Conservation (phyloP, 2,329 filamentous ascomycete species). For the Monosporascus cannonballus region DNA sequence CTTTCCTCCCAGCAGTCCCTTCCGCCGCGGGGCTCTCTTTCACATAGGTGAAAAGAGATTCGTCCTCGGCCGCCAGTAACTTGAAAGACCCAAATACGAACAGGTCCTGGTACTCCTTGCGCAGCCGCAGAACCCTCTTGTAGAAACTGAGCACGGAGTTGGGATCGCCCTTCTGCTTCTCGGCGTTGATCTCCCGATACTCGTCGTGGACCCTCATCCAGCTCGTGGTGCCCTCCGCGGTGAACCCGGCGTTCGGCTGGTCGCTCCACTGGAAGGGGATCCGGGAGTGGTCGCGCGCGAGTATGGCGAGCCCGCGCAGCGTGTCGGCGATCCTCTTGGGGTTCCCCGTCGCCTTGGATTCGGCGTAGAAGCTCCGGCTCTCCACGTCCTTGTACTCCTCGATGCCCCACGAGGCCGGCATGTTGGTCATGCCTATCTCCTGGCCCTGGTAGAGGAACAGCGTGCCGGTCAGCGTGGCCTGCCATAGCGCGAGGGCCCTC, state of each 20-base stretch:
- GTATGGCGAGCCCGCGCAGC: slow-evolving; percentile 46
- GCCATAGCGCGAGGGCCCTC: slow-evolving; percentile 47
- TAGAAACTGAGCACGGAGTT: slow-evolving; percentile 54
- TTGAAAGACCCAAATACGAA: slow-evolving; percentile 59
- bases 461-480: slow-evolving; percentile 44
- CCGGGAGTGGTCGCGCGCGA: slow-evolving; percentile 58
- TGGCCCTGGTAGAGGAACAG: slow-evolving; percentile 56
- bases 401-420: slow-evolving; percentile 43
- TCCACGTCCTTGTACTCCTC: slow-evolving; percentile 51
- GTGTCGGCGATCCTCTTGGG: slow-evolving; percentile 36
- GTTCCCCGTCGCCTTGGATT: slow-evolving; percentile 31
- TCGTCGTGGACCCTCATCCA: slow-evolving; percentile 65
- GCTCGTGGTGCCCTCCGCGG: slow-evolving; percentile 36
- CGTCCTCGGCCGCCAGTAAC: slow-evolving; percentile 42
- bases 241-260: slow-evolving; percentile 55
- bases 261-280: slow-evolving; percentile 63
- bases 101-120: slow-evolving; percentile 50
- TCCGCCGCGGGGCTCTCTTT: slow-evolving; percentile 26
- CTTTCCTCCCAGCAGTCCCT: slow-evolving; percentile 17
- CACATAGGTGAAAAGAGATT: slow-evolving; percentile 51
- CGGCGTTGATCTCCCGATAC: slow-evolving; percentile 50
- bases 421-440: slow-evolving; percentile 56
- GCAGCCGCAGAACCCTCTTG: slow-evolving; percentile 42
- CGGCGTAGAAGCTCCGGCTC: slow-evolving; percentile 44
- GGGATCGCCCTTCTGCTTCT: slow-evolving; percentile 36